Percentiles rank a stretch among this genome's conserved stretches.
These are phyloP conservation scores for Penicillium thymicola DNA, from an alignment of 2,329 filamentous ascomycete species.

Conservation along the genomic window DNA sequence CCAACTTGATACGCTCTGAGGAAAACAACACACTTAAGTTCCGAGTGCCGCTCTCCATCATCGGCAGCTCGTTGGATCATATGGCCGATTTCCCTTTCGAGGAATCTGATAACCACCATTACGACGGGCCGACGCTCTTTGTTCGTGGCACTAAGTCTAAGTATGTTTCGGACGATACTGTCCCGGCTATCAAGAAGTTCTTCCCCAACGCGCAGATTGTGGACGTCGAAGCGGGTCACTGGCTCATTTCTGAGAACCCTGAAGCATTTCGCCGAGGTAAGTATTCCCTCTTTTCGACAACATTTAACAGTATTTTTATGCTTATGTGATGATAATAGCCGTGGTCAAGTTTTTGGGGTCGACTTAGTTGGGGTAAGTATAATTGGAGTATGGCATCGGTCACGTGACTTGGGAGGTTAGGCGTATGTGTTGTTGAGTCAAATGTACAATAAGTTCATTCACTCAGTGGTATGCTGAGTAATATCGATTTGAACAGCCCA, in stretches of 20 bases:
- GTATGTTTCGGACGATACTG: constrained; percentile 40
- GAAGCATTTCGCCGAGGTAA: constrained; percentile 42
- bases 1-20: constrained; percentile 66
- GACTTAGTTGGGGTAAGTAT: constrained; percentile 7
- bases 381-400: background rate
- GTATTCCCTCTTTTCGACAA: constrained; percentile 4
- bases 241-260: constrained; percentile 46
- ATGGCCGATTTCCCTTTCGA: constrained; percentile 89
- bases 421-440: background rate
- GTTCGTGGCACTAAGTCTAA: constrained; percentile 50
- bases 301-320: background rate
- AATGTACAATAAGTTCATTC: background rate
- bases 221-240: constrained; percentile 44
- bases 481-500: background rate
- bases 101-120: constrained; percentile 64
- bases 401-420: background rate
- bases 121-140: constrained; percentile 75
- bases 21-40: constrained; percentile 63
- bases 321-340: constrained; percentile 23
- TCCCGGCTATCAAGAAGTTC: constrained; percentile 42
- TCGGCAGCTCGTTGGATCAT: constrained; percentile 66
- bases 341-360: constrained; percentile 35
- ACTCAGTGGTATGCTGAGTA: background rate
- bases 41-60: constrained; percentile 70
- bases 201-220: constrained; percentile 41